Evolutionary conservation across 2,329 filamentous ascomycete species (phyloP), one percentile per base, ranked within the genome.

Genomic region (Aureobasidium leucospermi): DNA sequence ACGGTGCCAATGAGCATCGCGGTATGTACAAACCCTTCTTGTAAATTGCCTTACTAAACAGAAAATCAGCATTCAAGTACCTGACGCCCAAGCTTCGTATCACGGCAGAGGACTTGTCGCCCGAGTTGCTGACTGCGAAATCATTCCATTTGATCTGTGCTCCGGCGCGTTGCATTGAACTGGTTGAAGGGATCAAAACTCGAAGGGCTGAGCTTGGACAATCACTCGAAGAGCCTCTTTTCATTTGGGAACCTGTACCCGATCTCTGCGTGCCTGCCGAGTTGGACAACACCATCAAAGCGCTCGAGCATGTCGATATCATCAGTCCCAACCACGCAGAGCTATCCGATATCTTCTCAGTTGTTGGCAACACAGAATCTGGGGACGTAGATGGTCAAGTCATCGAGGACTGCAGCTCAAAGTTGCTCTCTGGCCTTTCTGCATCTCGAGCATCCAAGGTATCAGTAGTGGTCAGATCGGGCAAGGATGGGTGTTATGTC

Each of bases 171-270:
- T 96, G 90, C 71, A 85, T 89, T 49, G 82, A 88, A 58, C 81
- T 96, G 23, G 85, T 94, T 23, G 73, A 81, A 1, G 82, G 85
- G n/a, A 88, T 97, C 61, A 76, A 85, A 5, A 75, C 78, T 4
- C 70, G 77, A 47, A 80, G 85, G 51, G 66, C 72, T 36, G 67
- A 70, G 45, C 73, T 47, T 62, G 67, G 10, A 78, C 58, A 43
- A 19, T 42, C 52, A 15, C 56, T 65, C 15, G 67, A 76, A 1
- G 67, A 76, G 49, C 89, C 92, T 1, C 74, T 91, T 6, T 90
- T 96, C 70, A 84, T 97, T 56, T 99, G 93, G 93, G 94, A 99
- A 71, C 94, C 94, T 0, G 89, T 96, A 1, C 94, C 94, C 1
- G 90, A 96, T 72, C 80, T 90, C 1, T 96, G 92, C 71, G 86